Base-by-base conservation (phyloP, 768 basidiomycete genomes). In the Tephrocybe sp. region DNA sequence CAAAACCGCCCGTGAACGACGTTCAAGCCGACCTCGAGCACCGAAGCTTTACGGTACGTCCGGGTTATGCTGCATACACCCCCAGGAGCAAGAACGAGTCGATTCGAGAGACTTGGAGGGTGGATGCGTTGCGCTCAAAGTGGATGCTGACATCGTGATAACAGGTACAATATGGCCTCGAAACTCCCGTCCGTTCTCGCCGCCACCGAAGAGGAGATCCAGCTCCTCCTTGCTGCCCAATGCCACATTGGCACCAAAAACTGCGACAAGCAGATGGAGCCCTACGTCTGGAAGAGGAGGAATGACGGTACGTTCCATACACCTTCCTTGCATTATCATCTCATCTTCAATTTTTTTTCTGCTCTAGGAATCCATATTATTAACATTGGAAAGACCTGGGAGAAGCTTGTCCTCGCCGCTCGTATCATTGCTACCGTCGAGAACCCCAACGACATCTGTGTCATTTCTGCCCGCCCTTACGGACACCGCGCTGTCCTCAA, bases 361-460 rank as follows among this genome's bases (percentile, higher is more conserved):
- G 56, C 45, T 48, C 19, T 70, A 97, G 95, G 95, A 60, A 92
- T 98, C 72, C 88, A 99, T 77, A 76, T 99, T 67, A 72, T 98
- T 64, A 97, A 98, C 85, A 89, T 98, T 61, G 97, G 97, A 67
- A 99, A 98, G 83, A 99, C 96, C 59, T 98, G 95, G 95, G 96
- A 98, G 75, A 99, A 99, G 74, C 83, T 99, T 59, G 94, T 98
- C 58, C 82, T 99, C 63, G 97, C 97, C 53, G 97, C 97, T 56
- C 92, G 97, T 69, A 83, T 98, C 65, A 95, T 98, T 63, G 95
- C 95, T 62, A 89, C 94, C 48, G 87, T 98, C 65, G 95, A 98
- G 73, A 98, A 98, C 83, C 96, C 96, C 58, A 88, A 90, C 72
- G 96, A 99, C 71, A 84, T 99, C 65, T 92, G 90, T 73, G 97